These are phyloP conservation scores for Boletus pseudopeckii DNA, from an alignment of 768 basidiomycete genomes.

Conservation along the genomic window DNA sequence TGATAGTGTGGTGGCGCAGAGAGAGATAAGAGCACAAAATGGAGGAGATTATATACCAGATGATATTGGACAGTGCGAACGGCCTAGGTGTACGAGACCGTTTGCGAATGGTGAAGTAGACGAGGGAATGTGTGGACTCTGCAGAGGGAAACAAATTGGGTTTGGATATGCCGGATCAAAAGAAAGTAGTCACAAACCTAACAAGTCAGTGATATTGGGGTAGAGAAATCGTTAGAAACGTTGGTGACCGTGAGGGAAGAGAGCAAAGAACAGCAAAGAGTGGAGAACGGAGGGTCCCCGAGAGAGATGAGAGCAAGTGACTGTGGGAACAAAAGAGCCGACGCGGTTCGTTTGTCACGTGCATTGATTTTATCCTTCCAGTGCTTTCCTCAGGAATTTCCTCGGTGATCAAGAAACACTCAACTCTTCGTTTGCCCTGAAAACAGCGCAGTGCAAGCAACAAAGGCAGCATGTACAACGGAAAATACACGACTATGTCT, in stretches of 20 bases:
- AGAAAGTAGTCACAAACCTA: conserved; percentile 11
- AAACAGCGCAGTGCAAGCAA: neutral
- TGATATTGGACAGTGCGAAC: conserved; percentile 1
- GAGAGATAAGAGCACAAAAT: conserved; percentile 9
- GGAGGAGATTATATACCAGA: conserved; percentile 1
- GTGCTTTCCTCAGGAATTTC: too few species aligned
- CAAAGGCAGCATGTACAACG: neutral
- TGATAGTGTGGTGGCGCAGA: neutral
- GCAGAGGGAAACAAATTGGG: neutral
- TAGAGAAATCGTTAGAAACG: conserved; percentile 13
- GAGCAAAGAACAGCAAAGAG: neutral
- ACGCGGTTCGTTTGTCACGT: conserved; percentile 36
- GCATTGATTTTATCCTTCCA: conserved; percentile 28
- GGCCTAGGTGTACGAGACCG: neutral
- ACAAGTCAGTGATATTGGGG: conserved; percentile 11
- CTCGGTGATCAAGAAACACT: too few species aligned
- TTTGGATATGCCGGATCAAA: neutral
- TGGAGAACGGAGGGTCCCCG: conserved; percentile 7
- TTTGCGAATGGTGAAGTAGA: conserved; percentile 4
- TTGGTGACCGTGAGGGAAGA: conserved; percentile 10
- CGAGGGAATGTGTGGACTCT: conserved; percentile 29
- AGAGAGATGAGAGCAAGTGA: conserved; percentile 2
- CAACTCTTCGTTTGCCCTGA: neutral
- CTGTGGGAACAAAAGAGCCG: conserved; percentile 18
- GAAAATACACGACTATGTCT: neutral